Percentiles rank a stretch among this genome's conserved stretches.
phyloP scores from a whole-genome alignment of 768 basidiomycete genomes.

The Phylloporus sp. region DNA sequence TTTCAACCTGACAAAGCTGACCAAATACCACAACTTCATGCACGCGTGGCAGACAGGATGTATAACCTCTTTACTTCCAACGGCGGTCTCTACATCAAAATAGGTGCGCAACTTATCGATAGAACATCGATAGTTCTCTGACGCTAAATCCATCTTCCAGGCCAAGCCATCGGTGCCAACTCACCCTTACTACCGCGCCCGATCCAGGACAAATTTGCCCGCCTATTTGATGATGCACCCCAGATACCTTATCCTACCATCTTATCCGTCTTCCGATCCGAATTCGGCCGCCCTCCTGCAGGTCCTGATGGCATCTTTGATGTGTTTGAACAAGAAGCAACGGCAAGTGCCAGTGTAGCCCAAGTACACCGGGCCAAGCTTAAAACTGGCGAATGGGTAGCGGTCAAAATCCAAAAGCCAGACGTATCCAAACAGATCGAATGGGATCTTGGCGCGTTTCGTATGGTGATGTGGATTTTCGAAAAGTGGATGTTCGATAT shows the following conservation, averaged over 20 bases:
- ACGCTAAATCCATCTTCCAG: conserved; percentile 22
- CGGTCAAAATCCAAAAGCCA: conserved; percentile 92
- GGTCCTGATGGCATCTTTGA: conserved; percentile 75
- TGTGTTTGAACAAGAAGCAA: conserved; percentile 68
- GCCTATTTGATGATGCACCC: conserved; percentile 86
- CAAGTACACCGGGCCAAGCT: conserved; percentile 85
- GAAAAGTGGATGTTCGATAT: conserved; percentile 81
- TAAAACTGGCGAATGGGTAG: conserved; percentile 62
- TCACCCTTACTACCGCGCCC: conserved; percentile 80
- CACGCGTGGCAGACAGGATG: conserved; percentile 77
- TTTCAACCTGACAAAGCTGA: conserved; percentile 71
- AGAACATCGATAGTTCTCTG: not conserved
- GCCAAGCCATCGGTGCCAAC: conserved; percentile 82
- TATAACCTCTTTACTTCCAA: conserved; percentile 76
- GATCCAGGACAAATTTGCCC: conserved; percentile 77
- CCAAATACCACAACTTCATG: conserved; percentile 75
- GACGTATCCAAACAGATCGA: conserved; percentile 83
- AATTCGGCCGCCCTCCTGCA: conserved; percentile 63
- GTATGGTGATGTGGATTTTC: conserved; percentile 75
- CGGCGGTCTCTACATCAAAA: conserved; percentile 84
- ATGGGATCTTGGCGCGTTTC: conserved; percentile 72
- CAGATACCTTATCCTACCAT: conserved; percentile 74
- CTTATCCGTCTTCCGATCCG: conserved; percentile 58
- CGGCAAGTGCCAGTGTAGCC: conserved; percentile 88
- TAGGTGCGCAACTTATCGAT: conserved; percentile 41